Conservation (phyloP, 805 yeast species). For the Candida chilensis region DNA sequence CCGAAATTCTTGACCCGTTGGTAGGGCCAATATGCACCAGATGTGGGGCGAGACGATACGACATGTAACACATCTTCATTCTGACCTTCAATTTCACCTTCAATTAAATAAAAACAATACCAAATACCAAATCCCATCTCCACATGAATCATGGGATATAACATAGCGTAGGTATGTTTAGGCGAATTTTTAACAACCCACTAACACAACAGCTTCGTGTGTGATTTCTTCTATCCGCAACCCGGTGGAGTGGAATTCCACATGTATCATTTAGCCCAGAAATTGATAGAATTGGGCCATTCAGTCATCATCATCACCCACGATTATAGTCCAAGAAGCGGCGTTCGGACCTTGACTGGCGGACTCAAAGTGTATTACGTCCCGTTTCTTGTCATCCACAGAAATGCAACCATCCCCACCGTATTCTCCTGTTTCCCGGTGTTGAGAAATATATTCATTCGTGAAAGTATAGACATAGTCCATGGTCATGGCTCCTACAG, state of each 20-base stretch:
- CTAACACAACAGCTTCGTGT: constrained; percentile 50
- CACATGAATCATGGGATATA: constrained; percentile 14
- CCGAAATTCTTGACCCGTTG: too few species aligned
- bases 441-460: constrained; percentile 70
- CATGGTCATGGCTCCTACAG: constrained; percentile 95
- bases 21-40: too few species aligned
- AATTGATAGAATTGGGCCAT: constrained; percentile 73
- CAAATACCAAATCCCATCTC: too few species aligned
- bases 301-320: constrained; percentile 85
- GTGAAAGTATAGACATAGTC: constrained; percentile 82
- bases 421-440: constrained; percentile 85
- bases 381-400: constrained; percentile 71
- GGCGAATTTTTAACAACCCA: not conserved
- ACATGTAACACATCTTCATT: too few species aligned
- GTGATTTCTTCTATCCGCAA: constrained; percentile 97
- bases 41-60: too few species aligned
- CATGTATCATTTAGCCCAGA: constrained; percentile 83
- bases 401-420: constrained; percentile 83
- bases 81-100: too few species aligned
- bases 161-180: constrained; percentile 14
- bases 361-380: constrained; percentile 91
- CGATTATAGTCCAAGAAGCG: constrained; percentile 73
- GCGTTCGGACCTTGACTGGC: constrained; percentile 75
- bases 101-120: too few species aligned
- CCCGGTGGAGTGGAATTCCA: constrained; percentile 98